Conservation (phyloP, 306 rosid species). For the Quercus robur region DNA sequence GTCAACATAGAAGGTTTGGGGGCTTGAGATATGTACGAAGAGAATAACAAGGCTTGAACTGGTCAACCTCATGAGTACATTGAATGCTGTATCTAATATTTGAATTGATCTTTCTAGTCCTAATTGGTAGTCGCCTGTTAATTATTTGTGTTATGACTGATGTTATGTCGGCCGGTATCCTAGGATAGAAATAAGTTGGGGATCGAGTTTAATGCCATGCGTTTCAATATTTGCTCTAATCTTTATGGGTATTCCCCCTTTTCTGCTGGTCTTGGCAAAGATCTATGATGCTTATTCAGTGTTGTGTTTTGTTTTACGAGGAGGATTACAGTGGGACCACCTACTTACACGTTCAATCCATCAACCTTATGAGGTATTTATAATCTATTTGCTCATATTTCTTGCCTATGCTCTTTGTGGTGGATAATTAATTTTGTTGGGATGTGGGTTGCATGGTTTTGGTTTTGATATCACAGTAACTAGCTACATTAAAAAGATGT, state of each 20-base stretch:
- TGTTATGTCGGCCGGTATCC: background rate
- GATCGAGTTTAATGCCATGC: background rate
- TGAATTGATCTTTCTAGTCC: background rate
- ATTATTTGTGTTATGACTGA: background rate
- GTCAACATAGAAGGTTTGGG: background rate
- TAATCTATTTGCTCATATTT: background rate
- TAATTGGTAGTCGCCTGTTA: background rate
- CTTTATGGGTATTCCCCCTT: background rate
- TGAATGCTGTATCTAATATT: background rate
- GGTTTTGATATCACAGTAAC: background rate
- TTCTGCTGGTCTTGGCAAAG: background rate
- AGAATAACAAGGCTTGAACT: background rate
- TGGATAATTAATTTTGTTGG: slow-evolving; percentile 8
- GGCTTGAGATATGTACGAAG: background rate
- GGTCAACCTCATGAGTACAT: background rate
- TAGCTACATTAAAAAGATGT: background rate
- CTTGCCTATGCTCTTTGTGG: background rate
- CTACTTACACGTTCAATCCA: slow-evolving; percentile 32
- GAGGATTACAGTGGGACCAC: slow-evolving; percentile 35
- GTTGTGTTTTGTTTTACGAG: slow-evolving; percentile 32
- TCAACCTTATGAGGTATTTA: slow-evolving; percentile 7
- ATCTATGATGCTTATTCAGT: slow-evolving; percentile 28
- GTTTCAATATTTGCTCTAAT: background rate
- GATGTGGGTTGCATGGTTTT: slow-evolving; percentile 12
- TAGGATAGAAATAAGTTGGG: background rate